Percentiles rank a stretch among this genome's conserved stretches.
Conservation (phyloP, 2,329 filamentous ascomycete species). For the Tolypocladium amazonense region DNA sequence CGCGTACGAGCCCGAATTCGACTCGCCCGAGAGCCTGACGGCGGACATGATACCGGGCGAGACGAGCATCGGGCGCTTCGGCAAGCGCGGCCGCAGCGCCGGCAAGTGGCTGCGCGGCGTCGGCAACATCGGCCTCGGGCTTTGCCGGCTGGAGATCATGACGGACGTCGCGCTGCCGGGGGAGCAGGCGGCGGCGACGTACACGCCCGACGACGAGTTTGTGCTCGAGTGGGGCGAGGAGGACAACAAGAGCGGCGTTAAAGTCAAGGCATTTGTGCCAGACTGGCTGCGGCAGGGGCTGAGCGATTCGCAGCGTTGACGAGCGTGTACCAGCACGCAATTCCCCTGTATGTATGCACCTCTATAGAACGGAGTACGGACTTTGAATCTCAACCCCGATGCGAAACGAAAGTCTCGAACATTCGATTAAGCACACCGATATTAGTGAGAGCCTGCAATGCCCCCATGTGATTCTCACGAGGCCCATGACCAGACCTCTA, state of each 20-base stretch:
- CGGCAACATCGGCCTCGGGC: constrained; percentile 76
- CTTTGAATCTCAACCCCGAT: not conserved
- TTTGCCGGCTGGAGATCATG: constrained; percentile 87
- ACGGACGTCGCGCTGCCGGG: constrained; percentile 66
- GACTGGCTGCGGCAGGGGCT: constrained; percentile 52
- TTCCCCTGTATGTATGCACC: not conserved
- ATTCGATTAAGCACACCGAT: too few species aligned
- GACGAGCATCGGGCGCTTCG: constrained; percentile 39
- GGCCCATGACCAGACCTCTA: too few species aligned
- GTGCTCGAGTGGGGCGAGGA: constrained; percentile 41
- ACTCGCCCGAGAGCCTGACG: constrained; percentile 13
- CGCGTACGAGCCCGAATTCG: constrained; percentile 31
- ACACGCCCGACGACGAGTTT: constrained; percentile 51
- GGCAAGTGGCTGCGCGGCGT: constrained; percentile 73
- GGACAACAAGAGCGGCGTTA: constrained; percentile 25
- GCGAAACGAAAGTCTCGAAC: too few species aligned
- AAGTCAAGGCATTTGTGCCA: constrained; percentile 75
- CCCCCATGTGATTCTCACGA: too few species aligned
- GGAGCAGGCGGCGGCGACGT: constrained; percentile 53
- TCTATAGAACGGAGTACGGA: not conserved
- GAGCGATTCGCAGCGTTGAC: constrained; percentile 14
- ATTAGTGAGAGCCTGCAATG: too few species aligned
- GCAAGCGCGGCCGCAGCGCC: constrained; percentile 54
- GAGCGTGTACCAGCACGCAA: not conserved
- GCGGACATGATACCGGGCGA: constrained; percentile 29